These are phyloP conservation scores for Exophiala lecanii-corni DNA, from an alignment of 2,329 filamentous ascomycete genomes.

Conservation along the genomic window DNA sequence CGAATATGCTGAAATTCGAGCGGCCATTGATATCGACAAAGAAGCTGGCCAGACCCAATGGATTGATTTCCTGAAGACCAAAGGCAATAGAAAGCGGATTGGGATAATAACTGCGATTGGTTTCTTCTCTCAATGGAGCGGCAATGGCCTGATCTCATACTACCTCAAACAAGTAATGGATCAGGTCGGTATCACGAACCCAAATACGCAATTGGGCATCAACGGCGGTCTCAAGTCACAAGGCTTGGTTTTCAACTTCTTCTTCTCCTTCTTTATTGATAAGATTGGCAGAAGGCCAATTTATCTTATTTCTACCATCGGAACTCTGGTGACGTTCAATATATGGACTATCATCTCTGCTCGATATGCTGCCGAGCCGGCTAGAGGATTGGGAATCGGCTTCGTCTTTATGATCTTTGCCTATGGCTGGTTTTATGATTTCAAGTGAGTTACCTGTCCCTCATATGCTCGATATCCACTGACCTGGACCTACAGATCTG, in stretches of 20 bases:
- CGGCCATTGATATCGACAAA: constrained; percentile 12
- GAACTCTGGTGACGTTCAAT: constrained; percentile 3
- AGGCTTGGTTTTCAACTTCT: constrained; percentile 33
- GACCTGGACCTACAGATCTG: constrained; percentile 15
- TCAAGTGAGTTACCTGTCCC: constrained; percentile 25
- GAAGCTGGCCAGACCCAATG: constrained; percentile 35
- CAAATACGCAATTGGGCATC: constrained; percentile 36
- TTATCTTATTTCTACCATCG: constrained; percentile 33
- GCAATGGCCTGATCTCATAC: constrained; percentile 40
- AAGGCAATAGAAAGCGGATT: constrained; percentile 51
- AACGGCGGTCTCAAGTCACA: constrained; percentile 37
- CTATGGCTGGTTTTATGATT: constrained; percentile 37
- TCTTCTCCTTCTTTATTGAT: constrained; percentile 37
- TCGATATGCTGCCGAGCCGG: constrained; percentile 29
- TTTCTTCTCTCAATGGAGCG: constrained; percentile 27
- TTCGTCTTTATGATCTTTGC: constrained; percentile 41
- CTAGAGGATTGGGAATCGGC: constrained; percentile 30
- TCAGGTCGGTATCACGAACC: constrained; percentile 32
- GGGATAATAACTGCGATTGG: constrained; percentile 50
- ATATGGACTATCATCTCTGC: constrained; percentile 28
- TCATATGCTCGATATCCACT: background rate
- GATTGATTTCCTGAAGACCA: constrained; percentile 57
- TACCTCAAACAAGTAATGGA: constrained; percentile 35
- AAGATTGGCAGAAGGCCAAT: constrained; percentile 38
- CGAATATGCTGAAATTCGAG: constrained; percentile 31